phyloP scores from a whole-genome alignment of 192 early-diverging fungal genomes.

The Podila epicladia region DNA sequence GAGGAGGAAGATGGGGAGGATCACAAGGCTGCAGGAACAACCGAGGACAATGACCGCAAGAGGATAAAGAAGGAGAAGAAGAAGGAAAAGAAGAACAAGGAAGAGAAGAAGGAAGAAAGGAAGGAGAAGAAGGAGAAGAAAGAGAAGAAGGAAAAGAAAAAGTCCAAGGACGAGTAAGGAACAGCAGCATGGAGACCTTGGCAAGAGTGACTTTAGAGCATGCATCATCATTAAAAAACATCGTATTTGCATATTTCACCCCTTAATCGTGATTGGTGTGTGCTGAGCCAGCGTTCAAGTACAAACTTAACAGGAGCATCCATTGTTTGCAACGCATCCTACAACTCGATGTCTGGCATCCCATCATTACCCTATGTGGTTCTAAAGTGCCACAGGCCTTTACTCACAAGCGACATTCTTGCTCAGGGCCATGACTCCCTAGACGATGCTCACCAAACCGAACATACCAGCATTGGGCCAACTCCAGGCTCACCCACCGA shows the following conservation, averaged over 20 bases:
- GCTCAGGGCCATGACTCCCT: not conserved
- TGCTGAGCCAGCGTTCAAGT: not conserved
- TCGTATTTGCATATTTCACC: not conserved
- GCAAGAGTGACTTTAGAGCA: not conserved
- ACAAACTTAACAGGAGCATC: too few relatives aligned
- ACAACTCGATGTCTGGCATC: conserved; percentile 6
- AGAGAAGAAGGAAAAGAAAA: conserved; percentile 16
- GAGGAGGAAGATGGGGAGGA: conserved; percentile 27
- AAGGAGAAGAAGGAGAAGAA: conserved; percentile 13
- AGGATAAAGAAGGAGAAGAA: conserved; percentile 57
- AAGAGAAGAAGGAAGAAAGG: not conserved
- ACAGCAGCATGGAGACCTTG: not conserved
- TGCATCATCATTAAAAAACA: not conserved
- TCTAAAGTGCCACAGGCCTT: conserved; percentile 29
- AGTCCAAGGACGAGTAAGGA: conserved; percentile 5
- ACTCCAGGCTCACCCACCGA: not conserved
- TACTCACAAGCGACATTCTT: conserved; percentile 14
- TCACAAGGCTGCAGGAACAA: not conserved
- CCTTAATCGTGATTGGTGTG: not conserved
- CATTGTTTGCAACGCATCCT: not conserved
- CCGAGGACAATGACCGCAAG: conserved; percentile 22
- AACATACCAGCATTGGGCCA: not conserved
- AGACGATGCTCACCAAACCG: conserved; percentile 1
- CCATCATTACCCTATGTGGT: conserved; percentile 37
- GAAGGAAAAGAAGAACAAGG: conserved; percentile 21